Conservation (phyloP, 2,329 filamentous ascomycete species). For the Neopestalotiopsis sp. region DNA sequence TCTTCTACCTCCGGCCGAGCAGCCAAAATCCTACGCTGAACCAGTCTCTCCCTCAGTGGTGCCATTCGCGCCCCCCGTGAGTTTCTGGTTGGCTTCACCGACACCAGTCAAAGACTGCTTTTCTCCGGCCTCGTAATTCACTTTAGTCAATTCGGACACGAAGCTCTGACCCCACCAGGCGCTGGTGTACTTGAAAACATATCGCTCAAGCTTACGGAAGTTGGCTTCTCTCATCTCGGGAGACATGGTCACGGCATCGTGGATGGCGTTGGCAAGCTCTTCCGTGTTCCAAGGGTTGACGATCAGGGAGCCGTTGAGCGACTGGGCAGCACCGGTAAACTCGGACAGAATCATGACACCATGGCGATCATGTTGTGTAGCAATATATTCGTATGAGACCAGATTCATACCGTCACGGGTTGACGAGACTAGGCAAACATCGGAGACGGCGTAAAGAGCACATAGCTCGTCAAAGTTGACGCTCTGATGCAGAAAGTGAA, state of each 20-base stretch:
- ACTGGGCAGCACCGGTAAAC: constrained; percentile 94
- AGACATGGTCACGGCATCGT: constrained; percentile 96
- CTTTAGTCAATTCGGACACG: constrained; percentile 77
- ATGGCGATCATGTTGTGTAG: constrained; percentile 86
- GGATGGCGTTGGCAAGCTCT: constrained; percentile 89
- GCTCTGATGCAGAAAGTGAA: constrained; percentile 97
- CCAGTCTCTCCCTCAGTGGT: constrained; percentile 4
- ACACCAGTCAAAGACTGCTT: constrained; percentile 19
- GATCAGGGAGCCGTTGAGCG: constrained; percentile 88
- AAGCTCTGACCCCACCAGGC: constrained; percentile 97
- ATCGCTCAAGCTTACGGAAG: constrained; percentile 90
- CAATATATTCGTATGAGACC: constrained; percentile 98
- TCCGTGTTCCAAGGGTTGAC: constrained; percentile 99
- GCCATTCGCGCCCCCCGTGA: neutral
- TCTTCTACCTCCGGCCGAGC: neutral
- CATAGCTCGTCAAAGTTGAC: constrained; percentile 95
- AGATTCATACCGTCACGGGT: constrained; percentile 99
- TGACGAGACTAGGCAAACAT: constrained; percentile 90
- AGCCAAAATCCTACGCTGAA: neutral
- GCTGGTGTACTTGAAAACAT: constrained; percentile 97
- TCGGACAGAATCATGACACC: constrained; percentile 95
- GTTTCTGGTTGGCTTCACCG: constrained; percentile 10
- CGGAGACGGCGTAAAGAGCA: constrained; percentile 88
- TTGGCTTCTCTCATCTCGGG: constrained; percentile 85
- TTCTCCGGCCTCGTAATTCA: constrained; percentile 44